Conservation (phyloP, 495 filamentous ascomycete genomes). For the Xylaria venustula region DNA sequence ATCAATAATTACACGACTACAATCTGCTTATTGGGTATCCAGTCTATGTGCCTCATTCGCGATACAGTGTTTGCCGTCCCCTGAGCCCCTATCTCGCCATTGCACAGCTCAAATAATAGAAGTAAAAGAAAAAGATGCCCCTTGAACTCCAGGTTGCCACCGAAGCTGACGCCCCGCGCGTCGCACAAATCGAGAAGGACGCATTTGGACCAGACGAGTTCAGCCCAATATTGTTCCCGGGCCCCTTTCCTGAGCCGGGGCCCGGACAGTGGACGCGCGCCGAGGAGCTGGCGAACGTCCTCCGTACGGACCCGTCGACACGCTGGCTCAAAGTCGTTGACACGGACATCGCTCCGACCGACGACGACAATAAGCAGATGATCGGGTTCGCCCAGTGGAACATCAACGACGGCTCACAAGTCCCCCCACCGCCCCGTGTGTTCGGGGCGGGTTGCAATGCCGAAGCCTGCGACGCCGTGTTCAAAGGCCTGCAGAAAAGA, state of each 20-base stretch:
- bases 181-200: slow-evolving; percentile 29
- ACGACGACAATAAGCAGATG: slow-evolving; percentile 25
- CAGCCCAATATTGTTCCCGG: slow-evolving; percentile 32
- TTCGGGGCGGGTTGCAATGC: slow-evolving; percentile 27
- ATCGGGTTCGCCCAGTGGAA: slow-evolving; percentile 39
- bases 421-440: slow-evolving; percentile 6
- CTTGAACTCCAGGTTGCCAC: slow-evolving; percentile 29
- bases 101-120: slow-evolving; percentile 1
- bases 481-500: slow-evolving; percentile 18
- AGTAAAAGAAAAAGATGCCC: too few relatives aligned
- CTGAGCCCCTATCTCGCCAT: not conserved
- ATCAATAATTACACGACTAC: too few relatives aligned
- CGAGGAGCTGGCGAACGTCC: slow-evolving; percentile 15
- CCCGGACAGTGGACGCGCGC: slow-evolving; percentile 19
- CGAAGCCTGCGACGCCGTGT: slow-evolving; percentile 33
- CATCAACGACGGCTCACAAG: slow-evolving; percentile 21
- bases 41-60: not conserved
- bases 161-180: slow-evolving; percentile 26
- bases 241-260: slow-evolving; percentile 27
- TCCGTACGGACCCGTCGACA: slow-evolving; percentile 20
- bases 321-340: slow-evolving; percentile 36
- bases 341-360: slow-evolving; percentile 23
- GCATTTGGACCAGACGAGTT: slow-evolving; percentile 35
- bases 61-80: not conserved
- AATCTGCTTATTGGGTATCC: too few relatives aligned